These are phyloP conservation scores for Magnaporthiopsis rhizophila DNA, from an alignment of 2,329 filamentous ascomycete genomes.

Conservation along the genomic window DNA sequence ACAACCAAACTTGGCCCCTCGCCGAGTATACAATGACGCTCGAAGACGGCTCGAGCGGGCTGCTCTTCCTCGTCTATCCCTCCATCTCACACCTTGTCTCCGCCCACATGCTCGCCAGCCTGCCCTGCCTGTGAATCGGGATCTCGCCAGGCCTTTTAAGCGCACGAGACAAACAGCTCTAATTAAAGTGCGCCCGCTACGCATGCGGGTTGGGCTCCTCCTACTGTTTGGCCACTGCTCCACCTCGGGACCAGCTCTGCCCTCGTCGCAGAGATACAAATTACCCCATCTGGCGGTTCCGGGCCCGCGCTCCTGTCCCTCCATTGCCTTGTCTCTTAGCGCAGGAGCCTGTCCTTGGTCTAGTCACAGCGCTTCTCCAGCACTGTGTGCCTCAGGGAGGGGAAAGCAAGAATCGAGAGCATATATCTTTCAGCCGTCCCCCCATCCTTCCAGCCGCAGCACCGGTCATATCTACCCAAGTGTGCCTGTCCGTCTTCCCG, in stretches of 20 bases:
- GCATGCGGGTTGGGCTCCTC: background rate
- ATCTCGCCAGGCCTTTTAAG: background rate
- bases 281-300: background rate
- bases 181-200: background rate
- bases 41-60: background rate
- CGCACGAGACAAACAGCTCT: background rate
- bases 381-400: background rate
- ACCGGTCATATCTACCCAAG: background rate
- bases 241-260: background rate
- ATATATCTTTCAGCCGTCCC: background rate
- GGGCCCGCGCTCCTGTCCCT: background rate
- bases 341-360: background rate
- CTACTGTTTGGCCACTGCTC: background rate
- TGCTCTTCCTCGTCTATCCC: background rate
- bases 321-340: background rate
- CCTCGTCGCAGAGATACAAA: background rate
- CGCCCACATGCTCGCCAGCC: background rate
- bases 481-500: background rate
- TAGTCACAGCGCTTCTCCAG: constrained; percentile 1
- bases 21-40: background rate
- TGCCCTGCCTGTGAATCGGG: background rate
- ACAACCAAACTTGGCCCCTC: background rate
- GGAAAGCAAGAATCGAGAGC: background rate
- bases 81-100: background rate
- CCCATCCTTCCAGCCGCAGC: background rate